A percentile compares a stretch with the other conserved stretches of the same genome.
phyloP scores from a whole-genome alignment of 2,329 filamentous ascomycete genomes.

The Claviceps africana region DNA sequence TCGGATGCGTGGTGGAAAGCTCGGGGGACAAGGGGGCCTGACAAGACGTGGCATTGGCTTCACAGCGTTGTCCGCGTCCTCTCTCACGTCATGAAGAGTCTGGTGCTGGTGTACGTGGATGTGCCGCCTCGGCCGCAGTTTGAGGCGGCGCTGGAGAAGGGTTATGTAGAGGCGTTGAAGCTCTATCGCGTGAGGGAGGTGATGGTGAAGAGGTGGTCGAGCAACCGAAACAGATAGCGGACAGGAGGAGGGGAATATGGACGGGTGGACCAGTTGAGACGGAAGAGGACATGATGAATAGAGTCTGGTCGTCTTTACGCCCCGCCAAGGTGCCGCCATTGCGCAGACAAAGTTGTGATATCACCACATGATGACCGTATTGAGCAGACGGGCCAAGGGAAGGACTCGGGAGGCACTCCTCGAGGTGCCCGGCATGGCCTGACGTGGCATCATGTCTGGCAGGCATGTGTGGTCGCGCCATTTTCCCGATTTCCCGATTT shows the following conservation, averaged over 20 bases:
- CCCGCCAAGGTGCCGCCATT: too few species aligned
- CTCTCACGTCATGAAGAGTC: slow-evolving; percentile 75
- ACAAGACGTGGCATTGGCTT: slow-evolving; percentile 63
- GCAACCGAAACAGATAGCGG: slow-evolving; percentile 51
- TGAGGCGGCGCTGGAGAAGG: slow-evolving; percentile 28
- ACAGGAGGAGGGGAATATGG: too few species aligned
- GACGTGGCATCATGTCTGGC: too few species aligned
- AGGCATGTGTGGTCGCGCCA: too few species aligned
- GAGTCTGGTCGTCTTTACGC: too few species aligned
- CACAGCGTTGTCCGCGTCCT: slow-evolving; percentile 84
- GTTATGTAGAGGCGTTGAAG: slow-evolving; percentile 50
- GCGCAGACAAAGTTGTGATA: too few species aligned
- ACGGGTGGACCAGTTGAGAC: too few species aligned
- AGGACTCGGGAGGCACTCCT: too few species aligned
- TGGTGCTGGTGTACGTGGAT: slow-evolving; percentile 85
- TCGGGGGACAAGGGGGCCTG: slow-evolving; percentile 33
- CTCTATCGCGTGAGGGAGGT: slow-evolving; percentile 70
- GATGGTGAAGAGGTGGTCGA: slow-evolving; percentile 68
- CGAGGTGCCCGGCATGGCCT: too few species aligned
- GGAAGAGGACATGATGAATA: too few species aligned
- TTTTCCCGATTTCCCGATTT: background rate
- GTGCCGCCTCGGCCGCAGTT: slow-evolving; percentile 54
- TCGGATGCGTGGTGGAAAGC: slow-evolving; percentile 57
- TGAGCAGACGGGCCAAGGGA: too few species aligned
- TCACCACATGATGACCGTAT: too few species aligned